These are phyloP conservation scores for Fusarium pininemorale DNA, from an alignment of 2,329 filamentous ascomycete genomes.

Conservation along the genomic window DNA sequence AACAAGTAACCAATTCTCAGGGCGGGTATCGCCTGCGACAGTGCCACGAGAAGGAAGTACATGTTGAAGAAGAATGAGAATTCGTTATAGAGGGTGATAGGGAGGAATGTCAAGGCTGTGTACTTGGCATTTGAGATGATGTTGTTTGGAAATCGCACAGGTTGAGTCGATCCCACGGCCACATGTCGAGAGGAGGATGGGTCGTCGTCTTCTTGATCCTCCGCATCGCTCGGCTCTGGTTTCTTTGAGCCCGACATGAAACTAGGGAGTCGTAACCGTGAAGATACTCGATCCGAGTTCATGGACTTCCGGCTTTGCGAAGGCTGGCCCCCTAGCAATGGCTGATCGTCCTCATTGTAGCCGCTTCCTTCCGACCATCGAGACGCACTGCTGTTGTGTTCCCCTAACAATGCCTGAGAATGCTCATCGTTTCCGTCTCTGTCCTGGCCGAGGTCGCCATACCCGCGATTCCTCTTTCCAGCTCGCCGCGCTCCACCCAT, in stretches of 20 bases:
- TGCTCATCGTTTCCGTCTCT: slow-evolving; percentile 71
- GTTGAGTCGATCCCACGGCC: slow-evolving; percentile 77
- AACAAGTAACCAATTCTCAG: slow-evolving; percentile 93
- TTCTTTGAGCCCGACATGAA: slow-evolving; percentile 64
- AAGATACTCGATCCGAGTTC: slow-evolving; percentile 48
- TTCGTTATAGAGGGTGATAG: slow-evolving; percentile 95
- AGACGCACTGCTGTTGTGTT: slow-evolving; percentile 63
- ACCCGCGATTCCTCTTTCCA: slow-evolving; percentile 63
- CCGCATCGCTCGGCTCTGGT: slow-evolving; percentile 52
- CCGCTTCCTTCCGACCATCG: slow-evolving; percentile 69
- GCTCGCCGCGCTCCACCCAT: slow-evolving; percentile 70
- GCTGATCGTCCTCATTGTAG: slow-evolving; percentile 73
- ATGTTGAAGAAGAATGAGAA: slow-evolving; percentile 99
- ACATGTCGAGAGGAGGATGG: slow-evolving; percentile 78
- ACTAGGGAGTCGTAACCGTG: slow-evolving; percentile 70
- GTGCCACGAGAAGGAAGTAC: slow-evolving; percentile 94
- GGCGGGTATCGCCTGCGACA: slow-evolving; percentile 91
- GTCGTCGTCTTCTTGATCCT: slow-evolving; percentile 65
- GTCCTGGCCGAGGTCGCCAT: slow-evolving; percentile 68
- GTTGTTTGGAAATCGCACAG: slow-evolving; percentile 85
- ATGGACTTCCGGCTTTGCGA: slow-evolving; percentile 43
- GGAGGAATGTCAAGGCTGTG: slow-evolving; percentile 92
- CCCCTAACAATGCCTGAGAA: slow-evolving; percentile 71
- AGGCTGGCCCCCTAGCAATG: slow-evolving; percentile 66
- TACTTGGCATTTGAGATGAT: slow-evolving; percentile 98